Conservation (phyloP, 768 basidiomycete species). For the Amanita rubescens region DNA sequence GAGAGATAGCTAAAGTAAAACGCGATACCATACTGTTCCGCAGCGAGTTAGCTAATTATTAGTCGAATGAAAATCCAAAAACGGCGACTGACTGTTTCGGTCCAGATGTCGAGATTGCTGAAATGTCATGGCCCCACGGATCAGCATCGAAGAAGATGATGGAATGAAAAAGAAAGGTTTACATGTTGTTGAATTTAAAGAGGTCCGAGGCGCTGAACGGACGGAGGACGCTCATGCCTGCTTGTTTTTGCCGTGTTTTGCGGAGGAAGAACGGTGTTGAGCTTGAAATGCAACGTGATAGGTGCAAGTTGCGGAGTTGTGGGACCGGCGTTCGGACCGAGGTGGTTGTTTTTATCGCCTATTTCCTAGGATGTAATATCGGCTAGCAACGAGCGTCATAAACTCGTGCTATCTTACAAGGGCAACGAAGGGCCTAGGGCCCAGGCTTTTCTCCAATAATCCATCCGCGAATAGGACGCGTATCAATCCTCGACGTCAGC, state of each 20-base stretch:
- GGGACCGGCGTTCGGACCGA: background rate
- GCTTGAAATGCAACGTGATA: background rate
- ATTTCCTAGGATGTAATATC: background rate
- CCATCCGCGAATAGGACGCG: no score
- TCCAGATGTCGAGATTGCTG: slow-evolving; percentile 95
- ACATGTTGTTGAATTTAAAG: slow-evolving; percentile 92
- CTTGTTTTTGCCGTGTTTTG: background rate
- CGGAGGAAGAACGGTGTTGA: background rate
- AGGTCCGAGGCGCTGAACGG: slow-evolving; percentile 86
- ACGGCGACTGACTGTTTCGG: slow-evolving; percentile 72
- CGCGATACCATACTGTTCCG: slow-evolving; percentile 66
- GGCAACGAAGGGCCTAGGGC: no score
- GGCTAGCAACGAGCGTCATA: background rate
- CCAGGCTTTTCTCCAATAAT: no score
- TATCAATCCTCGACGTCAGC: background rate
- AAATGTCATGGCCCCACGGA: slow-evolving; percentile 6
- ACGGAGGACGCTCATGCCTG: slow-evolving; percentile 79
- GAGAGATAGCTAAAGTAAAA: slow-evolving; percentile 89
- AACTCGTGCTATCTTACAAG: no score
- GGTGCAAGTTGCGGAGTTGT: background rate
- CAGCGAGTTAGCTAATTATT: background rate
- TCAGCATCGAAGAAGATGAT: background rate
- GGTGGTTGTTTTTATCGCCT: background rate
- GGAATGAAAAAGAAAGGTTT: slow-evolving; percentile 16
- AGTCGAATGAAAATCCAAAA: background rate